Conservation (phyloP, 2,329 filamentous ascomycete genomes). For the Cladophialophora yegresii region DNA sequence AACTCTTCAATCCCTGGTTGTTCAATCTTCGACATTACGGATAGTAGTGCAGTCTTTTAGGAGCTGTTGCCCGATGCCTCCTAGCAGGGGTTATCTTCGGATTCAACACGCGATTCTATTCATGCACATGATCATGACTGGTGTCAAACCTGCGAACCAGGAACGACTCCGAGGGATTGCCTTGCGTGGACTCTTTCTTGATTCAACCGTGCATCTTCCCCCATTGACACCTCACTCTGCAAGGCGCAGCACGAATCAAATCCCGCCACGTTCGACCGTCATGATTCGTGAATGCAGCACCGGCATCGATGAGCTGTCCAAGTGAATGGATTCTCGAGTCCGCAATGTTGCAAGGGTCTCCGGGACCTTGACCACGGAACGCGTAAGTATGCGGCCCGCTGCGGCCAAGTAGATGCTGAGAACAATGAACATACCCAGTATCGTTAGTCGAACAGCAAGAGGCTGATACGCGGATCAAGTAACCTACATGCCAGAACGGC, state of each 20-base stretch:
- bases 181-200: neutral
- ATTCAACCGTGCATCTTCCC: neutral
- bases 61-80: too few species aligned
- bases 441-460: neutral
- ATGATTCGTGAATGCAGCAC: neutral
- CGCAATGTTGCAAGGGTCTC: neutral
- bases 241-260: conserved; percentile 1
- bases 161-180: neutral
- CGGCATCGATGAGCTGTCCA: neutral
- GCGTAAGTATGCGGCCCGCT: neutral
- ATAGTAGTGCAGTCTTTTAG: too few species aligned
- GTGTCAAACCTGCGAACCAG: too few species aligned
- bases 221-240: neutral
- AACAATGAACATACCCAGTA: too few species aligned
- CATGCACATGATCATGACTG: too few species aligned
- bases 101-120: too few species aligned
- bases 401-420: too few species aligned
- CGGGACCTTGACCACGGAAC: neutral
- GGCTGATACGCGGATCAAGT: neutral
- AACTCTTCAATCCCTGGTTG: too few species aligned
- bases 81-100: too few species aligned
- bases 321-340: neutral
- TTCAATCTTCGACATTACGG: too few species aligned
- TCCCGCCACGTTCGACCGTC: neutral
- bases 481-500: neutral